Evolutionary conservation across 140 eudicot genomes (phyloP).

Genomic region (Eryngium alpinum): DNA sequence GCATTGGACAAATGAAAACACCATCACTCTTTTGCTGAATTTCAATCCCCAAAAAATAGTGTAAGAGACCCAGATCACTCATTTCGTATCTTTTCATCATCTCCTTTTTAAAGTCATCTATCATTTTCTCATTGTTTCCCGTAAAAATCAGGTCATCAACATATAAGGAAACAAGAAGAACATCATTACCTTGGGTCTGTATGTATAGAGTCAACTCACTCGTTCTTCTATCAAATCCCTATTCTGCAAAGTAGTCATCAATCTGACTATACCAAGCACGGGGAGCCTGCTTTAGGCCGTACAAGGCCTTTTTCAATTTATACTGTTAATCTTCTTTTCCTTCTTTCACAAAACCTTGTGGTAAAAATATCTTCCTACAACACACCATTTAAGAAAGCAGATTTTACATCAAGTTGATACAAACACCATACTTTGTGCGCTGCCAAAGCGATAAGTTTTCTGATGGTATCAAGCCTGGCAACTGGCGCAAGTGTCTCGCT

Average conservation of each 20-base stretch:
- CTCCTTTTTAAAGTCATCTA: too few species aligned
- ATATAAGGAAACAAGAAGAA: neutral
- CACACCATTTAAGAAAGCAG: too few species aligned
- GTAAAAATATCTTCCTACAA: neutral
- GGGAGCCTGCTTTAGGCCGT: neutral
- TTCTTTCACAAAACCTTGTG: neutral
- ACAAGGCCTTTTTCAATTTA: neutral
- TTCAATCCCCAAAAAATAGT: too few species aligned
- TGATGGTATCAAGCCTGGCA: constrained; percentile 12
- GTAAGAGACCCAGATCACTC: too few species aligned
- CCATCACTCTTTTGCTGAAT: neutral
- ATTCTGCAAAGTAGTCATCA: neutral
- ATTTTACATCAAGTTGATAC: too few species aligned
- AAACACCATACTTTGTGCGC: constrained; percentile 3
- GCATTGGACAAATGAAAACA: neutral
- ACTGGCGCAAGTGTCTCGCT: constrained; percentile 16
- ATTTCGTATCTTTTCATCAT: too few species aligned
- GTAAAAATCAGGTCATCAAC: too few species aligned
- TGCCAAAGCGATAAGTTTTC: constrained; percentile 2
- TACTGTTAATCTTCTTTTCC: neutral
- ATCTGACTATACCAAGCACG: constrained; percentile 1
- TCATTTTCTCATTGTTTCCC: too few species aligned
- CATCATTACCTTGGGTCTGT: neutral
- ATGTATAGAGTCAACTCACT: neutral
- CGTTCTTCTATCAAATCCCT: neutral